Evolutionary conservation across 306 rosid genomes (phyloP).

Genomic region (Alnus rubra): DNA sequence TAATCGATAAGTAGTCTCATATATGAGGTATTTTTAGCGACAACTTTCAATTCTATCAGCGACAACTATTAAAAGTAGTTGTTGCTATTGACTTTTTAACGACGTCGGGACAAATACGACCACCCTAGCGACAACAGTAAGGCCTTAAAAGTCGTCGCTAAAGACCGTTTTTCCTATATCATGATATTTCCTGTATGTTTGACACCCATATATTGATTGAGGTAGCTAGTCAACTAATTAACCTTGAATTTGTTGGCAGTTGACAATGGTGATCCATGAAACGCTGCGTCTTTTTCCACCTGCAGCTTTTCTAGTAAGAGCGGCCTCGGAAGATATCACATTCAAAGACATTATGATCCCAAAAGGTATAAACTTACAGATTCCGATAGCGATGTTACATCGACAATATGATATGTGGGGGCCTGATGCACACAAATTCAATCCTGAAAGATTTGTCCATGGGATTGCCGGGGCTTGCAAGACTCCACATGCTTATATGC

Average conservation of each 20-base stretch:
- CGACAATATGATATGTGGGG: conserved; percentile 62
- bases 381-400: conserved; percentile 52
- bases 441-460: conserved; percentile 60
- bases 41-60: no score
- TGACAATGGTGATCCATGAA: conserved; percentile 80
- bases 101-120: no score
- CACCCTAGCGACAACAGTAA: no score
- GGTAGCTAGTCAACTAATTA: no score
- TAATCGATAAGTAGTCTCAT: no score
- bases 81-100: no score
- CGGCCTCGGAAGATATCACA: conserved; percentile 39
- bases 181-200: no score
- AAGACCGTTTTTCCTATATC: no score
- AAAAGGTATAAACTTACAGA: conserved; percentile 56
- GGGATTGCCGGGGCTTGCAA: conserved; percentile 56
- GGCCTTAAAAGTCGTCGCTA: no score
- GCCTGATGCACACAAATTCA: conserved; percentile 51
- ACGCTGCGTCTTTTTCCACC: conserved; percentile 64
- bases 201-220: no score
- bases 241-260: conserved; percentile 26
- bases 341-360: conserved; percentile 51
- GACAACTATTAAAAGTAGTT: no score
- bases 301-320: conserved; percentile 32
- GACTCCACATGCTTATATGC: conserved; percentile 52
- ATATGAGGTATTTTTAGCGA: no score